Conservation (phyloP, 306 rosid species). For the Mucuna pruriens region DNA sequence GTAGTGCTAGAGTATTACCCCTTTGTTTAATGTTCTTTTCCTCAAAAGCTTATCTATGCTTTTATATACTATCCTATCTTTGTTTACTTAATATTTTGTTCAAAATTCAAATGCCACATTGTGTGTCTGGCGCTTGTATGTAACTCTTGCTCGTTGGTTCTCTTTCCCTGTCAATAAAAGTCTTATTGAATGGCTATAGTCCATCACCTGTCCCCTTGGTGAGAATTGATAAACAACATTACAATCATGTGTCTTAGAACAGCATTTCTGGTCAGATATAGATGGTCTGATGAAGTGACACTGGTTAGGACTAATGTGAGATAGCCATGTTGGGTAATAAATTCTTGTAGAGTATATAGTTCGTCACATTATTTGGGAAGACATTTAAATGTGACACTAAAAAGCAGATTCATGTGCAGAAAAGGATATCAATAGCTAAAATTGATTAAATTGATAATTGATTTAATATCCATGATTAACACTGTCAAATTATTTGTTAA, state of each 20-base stretch:
- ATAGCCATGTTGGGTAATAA: background rate
- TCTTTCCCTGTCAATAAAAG: background rate
- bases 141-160: background rate
- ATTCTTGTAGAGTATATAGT: slow-evolving; percentile 4
- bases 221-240: slow-evolving; percentile 2
- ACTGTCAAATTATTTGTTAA: background rate
- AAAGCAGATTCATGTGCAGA: background rate
- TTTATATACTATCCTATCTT: slow-evolving; percentile 1
- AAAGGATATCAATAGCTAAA: background rate
- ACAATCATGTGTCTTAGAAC: slow-evolving; percentile 43
- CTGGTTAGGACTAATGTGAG: background rate
- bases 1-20: slow-evolving; percentile 20
- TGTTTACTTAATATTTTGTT: slow-evolving; percentile 21
- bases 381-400: background rate
- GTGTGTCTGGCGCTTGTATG: background rate
- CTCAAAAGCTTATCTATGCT: background rate
- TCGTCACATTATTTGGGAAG: background rate
- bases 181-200: background rate
- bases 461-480: background rate
- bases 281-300: slow-evolving; percentile 26
- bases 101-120: slow-evolving; percentile 16
- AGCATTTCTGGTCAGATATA: slow-evolving; percentile 22
- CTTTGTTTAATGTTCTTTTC: background rate
- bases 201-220: background rate
- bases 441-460: background rate